Evolutionary conservation across 140 eudicot genomes (phyloP), one percentile per base, ranked within the genome.

Genomic region (Anethum foeniculum): DNA sequence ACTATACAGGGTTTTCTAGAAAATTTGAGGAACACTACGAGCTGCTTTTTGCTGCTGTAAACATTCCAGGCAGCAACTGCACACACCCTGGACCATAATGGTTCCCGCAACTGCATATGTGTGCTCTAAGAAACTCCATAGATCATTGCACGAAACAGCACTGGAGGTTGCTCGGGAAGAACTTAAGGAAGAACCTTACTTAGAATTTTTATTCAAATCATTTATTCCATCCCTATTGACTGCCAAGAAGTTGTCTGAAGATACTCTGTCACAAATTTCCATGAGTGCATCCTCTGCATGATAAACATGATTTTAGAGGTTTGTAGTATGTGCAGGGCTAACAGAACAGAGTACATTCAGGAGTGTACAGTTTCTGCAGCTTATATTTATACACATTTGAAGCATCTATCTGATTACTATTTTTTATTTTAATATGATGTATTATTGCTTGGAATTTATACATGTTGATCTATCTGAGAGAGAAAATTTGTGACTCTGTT

Each of bases 161-260:
- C 89, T 95, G 19, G 99, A 86, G 43, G 91, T 88, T 28, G 88
- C 86, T n/a, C 54, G 79, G 54, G 78, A 62, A 18, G 88, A 90
- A 21, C 75, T 84, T 78, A 87, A 87, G 78, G 90, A 90, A 52
- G 18, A 60, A 52, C 90, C 94, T 9, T 79, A 88, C 64, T 78
- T 88, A 90, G 91, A 88, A 51, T 79, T 38, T 21, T 74, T 82
- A 5, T 84, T 71, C 85, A 78, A 81, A 82, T 84, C 88, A 3
- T 87, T 60, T 77, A 23, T 87, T 49, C 87, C 94, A 16, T 87
- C 85, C 5, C 27, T 86, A 69, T 79, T 90, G 84, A 60, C 82
- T 71, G 80, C 83, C 4, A 90, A 88, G 28, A 87, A 86, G 51
- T 23, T 7, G 0, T 80, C 81, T 77, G 92, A 77, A 39, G 88